Evolutionary conservation across 306 rosid species (phyloP), one percentile per base, ranked within the genome.

Genomic region (Dryas alaskensis): DNA sequence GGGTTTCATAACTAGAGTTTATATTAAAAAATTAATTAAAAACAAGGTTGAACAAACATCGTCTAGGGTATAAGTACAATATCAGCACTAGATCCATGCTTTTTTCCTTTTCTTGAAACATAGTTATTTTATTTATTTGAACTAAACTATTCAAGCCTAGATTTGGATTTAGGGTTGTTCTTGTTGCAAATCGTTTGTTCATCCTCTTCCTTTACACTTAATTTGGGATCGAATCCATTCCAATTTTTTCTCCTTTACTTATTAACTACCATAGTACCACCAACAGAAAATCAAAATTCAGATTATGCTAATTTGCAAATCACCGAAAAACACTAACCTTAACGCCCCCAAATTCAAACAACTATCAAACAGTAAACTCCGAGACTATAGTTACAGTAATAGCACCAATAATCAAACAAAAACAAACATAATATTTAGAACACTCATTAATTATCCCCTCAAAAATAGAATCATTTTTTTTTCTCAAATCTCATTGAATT

Each of bases 291-390:
- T 8, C 25, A 12, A 70, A 42, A 47, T 12, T 70, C 54, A 42
- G 74, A 54, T 25, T 31, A 46, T 16, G 48, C 48, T 62, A 64
- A 43, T 60, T 55, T 43, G 53, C 75, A 43, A 57, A 55, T 31
- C 25, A 22, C 45, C 65, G 14, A 17, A 70, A 19, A 53, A 31
- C 37, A 31, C 3, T 31, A 31, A 31, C 37, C 37, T 31, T n/a
- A 19, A 10, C 52, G 46, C n/a, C 55, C 62, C 50, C 19, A 70
- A 68, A 51, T 50, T 54, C 16, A 37, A n/a, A 17, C 8, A 25
- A 27, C 25, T 39, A 53, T 10, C 17, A 4, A 54, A 70, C 37
- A 39, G 51, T 53, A 53, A 52, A 42, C 19, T 27, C 51, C 14
- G n/a, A 54, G 51, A 40, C 40, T 52, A 10, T 39, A 69, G 10